Evolutionary conservation across 176 grass and related monocot species (phyloP).

Genomic region (Juncus effusus): DNA sequence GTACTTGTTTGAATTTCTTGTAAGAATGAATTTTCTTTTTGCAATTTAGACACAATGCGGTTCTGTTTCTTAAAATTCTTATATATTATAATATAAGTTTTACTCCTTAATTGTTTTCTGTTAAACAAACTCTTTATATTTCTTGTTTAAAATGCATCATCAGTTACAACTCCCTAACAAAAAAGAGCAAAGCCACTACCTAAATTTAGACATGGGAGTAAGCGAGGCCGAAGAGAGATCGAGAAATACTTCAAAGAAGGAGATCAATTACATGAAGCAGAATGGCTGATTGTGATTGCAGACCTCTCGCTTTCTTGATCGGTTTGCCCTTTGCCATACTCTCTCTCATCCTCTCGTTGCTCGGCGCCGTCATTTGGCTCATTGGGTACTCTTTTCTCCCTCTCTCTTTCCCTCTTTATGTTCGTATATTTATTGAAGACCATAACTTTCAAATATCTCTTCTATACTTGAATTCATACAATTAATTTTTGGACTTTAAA

Average conservation of each 20-base stretch:
- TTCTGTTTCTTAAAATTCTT: too few relatives aligned
- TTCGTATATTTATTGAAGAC: neutral
- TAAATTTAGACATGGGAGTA: slow-evolving; percentile 16
- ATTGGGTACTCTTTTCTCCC: slow-evolving; percentile 36
- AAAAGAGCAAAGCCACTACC: slow-evolving; percentile 6
- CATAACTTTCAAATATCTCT: too few relatives aligned
- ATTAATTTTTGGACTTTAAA: too few relatives aligned
- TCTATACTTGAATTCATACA: too few relatives aligned
- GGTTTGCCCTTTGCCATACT: slow-evolving; percentile 59
- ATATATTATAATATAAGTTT: too few relatives aligned
- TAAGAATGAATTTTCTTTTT: too few relatives aligned
- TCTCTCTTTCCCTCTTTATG: slow-evolving; percentile 2
- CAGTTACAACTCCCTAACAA: neutral
- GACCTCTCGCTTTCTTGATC: slow-evolving; percentile 51
- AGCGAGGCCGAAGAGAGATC: slow-evolving; percentile 3
- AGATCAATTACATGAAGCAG: neutral
- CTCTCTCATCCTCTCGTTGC: slow-evolving; percentile 57
- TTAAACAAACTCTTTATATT: too few relatives aligned
- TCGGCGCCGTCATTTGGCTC: slow-evolving; percentile 58
- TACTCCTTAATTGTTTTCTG: too few relatives aligned
- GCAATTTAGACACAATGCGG: too few relatives aligned
- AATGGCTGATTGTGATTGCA: slow-evolving; percentile 51
- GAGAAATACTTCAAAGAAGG: slow-evolving; percentile 1
- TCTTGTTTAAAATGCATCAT: too few relatives aligned
- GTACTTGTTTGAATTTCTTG: too few relatives aligned